Base-by-base conservation (phyloP, 441 rosid species). In the Flueggea neowawraea region DNA sequence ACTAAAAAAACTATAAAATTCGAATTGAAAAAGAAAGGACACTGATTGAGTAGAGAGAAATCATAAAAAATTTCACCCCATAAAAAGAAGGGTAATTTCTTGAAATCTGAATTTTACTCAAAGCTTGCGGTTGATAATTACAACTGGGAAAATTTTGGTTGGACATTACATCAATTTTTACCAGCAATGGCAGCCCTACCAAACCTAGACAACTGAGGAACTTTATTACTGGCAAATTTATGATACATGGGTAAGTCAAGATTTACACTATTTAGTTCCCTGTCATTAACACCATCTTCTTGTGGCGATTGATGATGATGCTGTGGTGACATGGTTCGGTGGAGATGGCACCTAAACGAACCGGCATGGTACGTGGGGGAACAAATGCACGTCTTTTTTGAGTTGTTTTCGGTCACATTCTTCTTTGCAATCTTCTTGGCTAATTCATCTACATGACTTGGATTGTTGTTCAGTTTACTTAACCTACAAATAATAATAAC, bases 331-430 rank as follows among this genome's bases (percentile, higher is more conserved):
- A 36, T 45, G 28, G 57, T 10, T 8, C 61, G 63, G 62, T 72
- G 76, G 45, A 72, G 69, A 57, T 65, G 69, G 55, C 69, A 65
- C 63, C 64, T 72, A 58, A 72, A 72, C 0, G 80, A 75, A 16
- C 74, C 74, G 3, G 51, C 63, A 53, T 68, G 73, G 16, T 41
- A 71, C 0, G 76, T 64, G 47, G 71, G 71, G 8, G 66, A 64
- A 16, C 76, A 68, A 12, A 65, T 64, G 63, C 76, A 71, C n/a
- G 44, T 17, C 54, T 48, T 71, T 54, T 65, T 67, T 10, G 65
- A 6, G 31, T 57, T 49, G 12, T 8, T 4, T 3, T 12, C 28
- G 12, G 2, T 15, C 47, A 44, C 56, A 55, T 63, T 43, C 63
- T 55, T 51, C 22, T 10, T 56, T 13, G 58, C 16, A 12, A 16